Evolutionary conservation across 192 early-diverging fungal species (phyloP).

Genomic region (Entomortierella chlamydospora): DNA sequence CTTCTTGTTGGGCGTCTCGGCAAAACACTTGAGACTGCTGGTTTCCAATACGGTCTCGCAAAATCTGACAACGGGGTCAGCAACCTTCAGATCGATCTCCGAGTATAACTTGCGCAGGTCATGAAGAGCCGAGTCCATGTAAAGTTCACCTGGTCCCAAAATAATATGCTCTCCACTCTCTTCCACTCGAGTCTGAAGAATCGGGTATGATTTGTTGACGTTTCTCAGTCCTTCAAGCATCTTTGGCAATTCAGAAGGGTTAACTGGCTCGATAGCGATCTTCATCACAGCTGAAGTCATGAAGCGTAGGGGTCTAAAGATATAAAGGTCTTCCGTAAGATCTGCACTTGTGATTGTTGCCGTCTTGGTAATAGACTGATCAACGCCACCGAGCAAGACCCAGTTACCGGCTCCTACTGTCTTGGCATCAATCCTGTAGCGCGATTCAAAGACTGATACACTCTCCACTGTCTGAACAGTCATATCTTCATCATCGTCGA

Average conservation of each 20-base stretch:
- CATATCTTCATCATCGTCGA: constrained; percentile 98
- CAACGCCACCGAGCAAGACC: constrained; percentile 94
- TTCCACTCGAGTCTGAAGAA: constrained; percentile 91
- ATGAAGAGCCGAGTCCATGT: constrained; percentile 96
- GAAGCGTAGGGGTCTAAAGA: constrained; percentile 88
- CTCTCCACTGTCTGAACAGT: constrained; percentile 80
- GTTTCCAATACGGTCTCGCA: constrained; percentile 97
- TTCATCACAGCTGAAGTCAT: constrained; percentile 88
- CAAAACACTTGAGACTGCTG: constrained; percentile 94
- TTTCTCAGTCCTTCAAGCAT: constrained; percentile 98
- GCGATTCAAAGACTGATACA: constrained; percentile 84
- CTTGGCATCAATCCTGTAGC: constrained; percentile 87
- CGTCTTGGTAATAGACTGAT: constrained; percentile 92
- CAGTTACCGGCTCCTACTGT: constrained; percentile 86
- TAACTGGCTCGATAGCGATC: constrained; percentile 97
- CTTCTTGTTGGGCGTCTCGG: constrained; percentile 99
- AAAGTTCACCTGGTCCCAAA: constrained; percentile 94
- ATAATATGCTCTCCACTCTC: constrained; percentile 98
- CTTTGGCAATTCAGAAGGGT: constrained; percentile 97
- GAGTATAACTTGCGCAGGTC: constrained; percentile 93
- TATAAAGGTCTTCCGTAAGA: constrained; percentile 72
- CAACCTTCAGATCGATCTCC: constrained; percentile 98
- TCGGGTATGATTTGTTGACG: constrained; percentile 95
- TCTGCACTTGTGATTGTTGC: constrained; percentile 88
- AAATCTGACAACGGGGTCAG: constrained; percentile 96